phyloP scores from a whole-genome alignment of 306 rosid species.

The Malus sylvestris region DNA sequence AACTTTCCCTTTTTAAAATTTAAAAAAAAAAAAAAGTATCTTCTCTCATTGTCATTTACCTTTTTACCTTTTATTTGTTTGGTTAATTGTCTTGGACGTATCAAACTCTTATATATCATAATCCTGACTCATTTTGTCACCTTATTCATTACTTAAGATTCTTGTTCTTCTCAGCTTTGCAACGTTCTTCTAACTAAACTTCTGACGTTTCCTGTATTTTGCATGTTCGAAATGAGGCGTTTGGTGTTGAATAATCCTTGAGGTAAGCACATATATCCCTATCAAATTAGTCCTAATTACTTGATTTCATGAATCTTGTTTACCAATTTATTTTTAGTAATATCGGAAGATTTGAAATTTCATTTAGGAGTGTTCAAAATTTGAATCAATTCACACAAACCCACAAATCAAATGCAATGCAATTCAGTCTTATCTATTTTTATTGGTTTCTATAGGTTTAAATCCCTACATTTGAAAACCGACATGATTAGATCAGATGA shows the following conservation, averaged over 20 bases:
- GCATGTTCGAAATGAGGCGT: neutral
- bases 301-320: neutral
- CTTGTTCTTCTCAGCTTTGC: neutral
- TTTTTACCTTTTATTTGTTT: neutral
- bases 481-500: neutral
- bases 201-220: neutral
- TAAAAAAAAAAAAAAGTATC: neutral
- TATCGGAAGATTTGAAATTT: neutral
- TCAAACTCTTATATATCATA: neutral
- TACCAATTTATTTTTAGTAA: neutral
- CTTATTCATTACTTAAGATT: neutral
- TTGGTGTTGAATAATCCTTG: neutral
- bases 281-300: neutral
- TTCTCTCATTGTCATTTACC: neutral
- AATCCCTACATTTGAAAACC: neutral
- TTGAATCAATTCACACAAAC: neutral
- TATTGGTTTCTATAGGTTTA: neutral
- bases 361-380: neutral
- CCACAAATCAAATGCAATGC: neutral
- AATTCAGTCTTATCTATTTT: neutral
- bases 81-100: neutral
- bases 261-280: neutral
- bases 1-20: neutral
- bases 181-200: neutral
- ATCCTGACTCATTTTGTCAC: neutral